Evolutionary conservation across 2,329 filamentous ascomycete species (phyloP).

Genomic region (Xylaria hypoxylon): DNA sequence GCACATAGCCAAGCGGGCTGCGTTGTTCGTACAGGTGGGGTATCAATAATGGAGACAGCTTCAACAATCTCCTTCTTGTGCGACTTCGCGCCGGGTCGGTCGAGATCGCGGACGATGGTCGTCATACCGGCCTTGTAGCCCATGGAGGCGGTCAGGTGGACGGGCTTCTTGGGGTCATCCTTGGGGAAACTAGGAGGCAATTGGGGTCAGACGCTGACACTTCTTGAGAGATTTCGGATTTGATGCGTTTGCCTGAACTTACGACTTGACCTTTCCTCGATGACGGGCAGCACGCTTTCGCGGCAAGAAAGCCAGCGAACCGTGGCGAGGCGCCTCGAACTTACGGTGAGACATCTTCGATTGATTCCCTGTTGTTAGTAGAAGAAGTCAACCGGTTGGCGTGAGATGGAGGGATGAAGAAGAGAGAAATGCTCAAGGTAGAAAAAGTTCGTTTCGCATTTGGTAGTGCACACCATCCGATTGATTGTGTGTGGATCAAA

Average conservation of each 20-base stretch:
- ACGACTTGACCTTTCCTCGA: slow-evolving; percentile 98
- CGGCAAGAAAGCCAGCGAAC: slow-evolving; percentile 87
- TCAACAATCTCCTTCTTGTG: slow-evolving; percentile 99
- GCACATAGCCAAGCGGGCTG: slow-evolving; percentile 82
- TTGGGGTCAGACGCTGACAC: slow-evolving; percentile 39
- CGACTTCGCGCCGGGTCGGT: slow-evolving; percentile 98
- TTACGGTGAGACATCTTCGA: slow-evolving; percentile 64
- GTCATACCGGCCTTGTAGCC: slow-evolving; percentile 99
- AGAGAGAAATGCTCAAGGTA: slow-evolving; percentile 39
- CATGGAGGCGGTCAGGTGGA: slow-evolving; percentile 97
- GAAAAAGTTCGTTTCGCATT: slow-evolving; percentile 46
- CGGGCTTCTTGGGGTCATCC: slow-evolving; percentile 99
- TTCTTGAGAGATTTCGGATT: slow-evolving; percentile 37
- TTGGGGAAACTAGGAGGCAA: slow-evolving; percentile 85
- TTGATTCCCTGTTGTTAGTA: slow-evolving; percentile 52
- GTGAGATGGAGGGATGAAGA: slow-evolving; percentile 44
- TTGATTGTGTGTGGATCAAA: slow-evolving; percentile 41
- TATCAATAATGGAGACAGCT: slow-evolving; percentile 89
- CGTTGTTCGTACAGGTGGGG: slow-evolving; percentile 93
- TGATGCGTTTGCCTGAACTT: slow-evolving; percentile 58
- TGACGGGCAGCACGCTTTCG: slow-evolving; percentile 94
- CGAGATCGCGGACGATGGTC: slow-evolving; percentile 98
- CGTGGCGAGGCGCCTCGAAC: slow-evolving; percentile 91
- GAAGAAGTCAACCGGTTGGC: slow-evolving; percentile 50
- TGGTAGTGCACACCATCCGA: slow-evolving; percentile 27